phyloP scores from a whole-genome alignment of 345 rosid genomes.

The Eucalyptus polybractea region DNA sequence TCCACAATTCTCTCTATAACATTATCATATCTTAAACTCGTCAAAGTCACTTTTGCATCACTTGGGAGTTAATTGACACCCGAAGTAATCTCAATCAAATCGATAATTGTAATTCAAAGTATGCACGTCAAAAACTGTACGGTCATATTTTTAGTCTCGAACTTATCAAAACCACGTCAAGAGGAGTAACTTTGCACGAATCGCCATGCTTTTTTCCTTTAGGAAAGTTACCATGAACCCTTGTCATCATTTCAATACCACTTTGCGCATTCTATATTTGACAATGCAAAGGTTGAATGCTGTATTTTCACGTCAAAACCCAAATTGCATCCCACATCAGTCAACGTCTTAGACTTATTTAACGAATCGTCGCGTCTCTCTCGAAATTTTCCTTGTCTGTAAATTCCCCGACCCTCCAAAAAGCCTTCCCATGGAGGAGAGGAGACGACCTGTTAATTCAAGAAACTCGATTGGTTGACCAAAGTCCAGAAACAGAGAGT shows the following conservation, averaged over 20 bases:
- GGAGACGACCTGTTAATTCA: neutral
- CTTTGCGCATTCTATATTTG: neutral
- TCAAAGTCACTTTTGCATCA: neutral
- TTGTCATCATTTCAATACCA: neutral
- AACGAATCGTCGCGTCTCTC: neutral
- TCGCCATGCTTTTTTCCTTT: neutral
- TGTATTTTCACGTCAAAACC: neutral
- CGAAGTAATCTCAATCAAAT: neutral
- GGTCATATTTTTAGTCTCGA: neutral
- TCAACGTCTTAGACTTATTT: neutral
- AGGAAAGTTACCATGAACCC: neutral
- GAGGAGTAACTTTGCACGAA: neutral
- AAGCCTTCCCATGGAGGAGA: neutral
- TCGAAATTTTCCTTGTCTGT: neutral
- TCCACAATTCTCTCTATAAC: neutral
- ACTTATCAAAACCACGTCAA: neutral
- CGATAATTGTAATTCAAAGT: neutral
- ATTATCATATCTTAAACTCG: neutral
- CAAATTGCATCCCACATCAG: neutral
- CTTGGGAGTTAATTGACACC: neutral
- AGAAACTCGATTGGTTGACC: neutral
- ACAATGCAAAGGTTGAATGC: neutral
- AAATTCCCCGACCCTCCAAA: neutral
- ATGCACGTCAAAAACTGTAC: neutral
- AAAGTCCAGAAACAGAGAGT: neutral